A percentile compares a stretch with the other conserved stretches of the same genome.
phyloP scores from a whole-genome alignment of 495 filamentous ascomycete genomes.

The Penicillium simplicissimum region DNA sequence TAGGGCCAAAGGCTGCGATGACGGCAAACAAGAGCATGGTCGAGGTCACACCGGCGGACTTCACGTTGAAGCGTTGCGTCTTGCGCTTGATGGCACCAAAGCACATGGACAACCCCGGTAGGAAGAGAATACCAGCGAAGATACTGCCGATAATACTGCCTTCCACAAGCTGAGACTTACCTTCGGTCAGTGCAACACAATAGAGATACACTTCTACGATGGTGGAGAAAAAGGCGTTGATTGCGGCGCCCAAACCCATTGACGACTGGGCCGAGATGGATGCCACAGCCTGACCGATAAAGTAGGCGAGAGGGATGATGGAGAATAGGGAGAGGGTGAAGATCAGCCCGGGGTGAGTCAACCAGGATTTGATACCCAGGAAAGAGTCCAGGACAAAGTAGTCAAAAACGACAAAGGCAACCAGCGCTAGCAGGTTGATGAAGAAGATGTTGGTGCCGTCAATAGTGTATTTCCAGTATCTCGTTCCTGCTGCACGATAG shows the following conservation, averaged over 20 bases:
- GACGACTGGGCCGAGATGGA: constrained; percentile 98
- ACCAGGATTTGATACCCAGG: constrained; percentile 63
- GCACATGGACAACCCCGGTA: constrained; percentile 98
- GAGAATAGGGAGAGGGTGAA: constrained; percentile 85
- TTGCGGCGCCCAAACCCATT: constrained; percentile 98
- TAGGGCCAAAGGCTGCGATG: constrained; percentile 95
- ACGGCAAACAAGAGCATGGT: constrained; percentile 98
- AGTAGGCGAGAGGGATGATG: constrained; percentile 97
- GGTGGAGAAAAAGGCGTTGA: constrained; percentile 99
- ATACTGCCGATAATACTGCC: constrained; percentile 97
- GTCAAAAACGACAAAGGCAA: constrained; percentile 90
- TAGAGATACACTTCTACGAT: constrained; percentile 98
- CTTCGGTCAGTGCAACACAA: constrained; percentile 89
- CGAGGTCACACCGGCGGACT: constrained; percentile 93
- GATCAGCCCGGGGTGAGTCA: constrained; percentile 80
- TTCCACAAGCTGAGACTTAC: constrained; percentile 91
- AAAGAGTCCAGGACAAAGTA: constrained; percentile 72
- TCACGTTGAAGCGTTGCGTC: constrained; percentile 97
- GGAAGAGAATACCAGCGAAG: constrained; percentile 92
- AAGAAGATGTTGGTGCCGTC: constrained; percentile 99
- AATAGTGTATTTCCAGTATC: constrained; percentile 99
- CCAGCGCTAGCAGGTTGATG: constrained; percentile 91
- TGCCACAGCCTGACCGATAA: constrained; percentile 98
- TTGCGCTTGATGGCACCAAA: constrained; percentile 97
- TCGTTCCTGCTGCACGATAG: constrained; percentile 88